phyloP scores from a whole-genome alignment of 345 rosid species.

The Eucalyptus sp. region DNA sequence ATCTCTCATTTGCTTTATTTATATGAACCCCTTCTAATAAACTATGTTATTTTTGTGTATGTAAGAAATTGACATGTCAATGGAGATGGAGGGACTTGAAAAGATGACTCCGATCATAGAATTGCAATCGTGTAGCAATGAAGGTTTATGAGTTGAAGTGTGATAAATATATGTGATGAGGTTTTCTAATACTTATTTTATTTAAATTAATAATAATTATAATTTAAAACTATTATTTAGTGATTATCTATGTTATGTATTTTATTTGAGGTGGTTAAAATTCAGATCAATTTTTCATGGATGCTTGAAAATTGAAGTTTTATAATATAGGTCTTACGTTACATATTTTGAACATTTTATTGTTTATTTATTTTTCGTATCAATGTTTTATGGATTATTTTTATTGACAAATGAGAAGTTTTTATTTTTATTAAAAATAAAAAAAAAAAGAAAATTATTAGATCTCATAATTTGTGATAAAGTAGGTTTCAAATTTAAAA shows the following conservation, averaged over 20 bases:
- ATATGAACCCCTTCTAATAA: not conserved
- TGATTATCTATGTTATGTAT: not conserved
- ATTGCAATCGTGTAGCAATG: rapidly evolving
- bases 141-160: not conserved
- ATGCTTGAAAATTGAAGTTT: not conserved
- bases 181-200: too few relatives aligned
- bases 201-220: too few relatives aligned
- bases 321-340: not conserved
- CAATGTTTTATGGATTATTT: rapidly evolving
- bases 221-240: too few relatives aligned
- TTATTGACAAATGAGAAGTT: too few relatives aligned
- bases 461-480: not conserved
- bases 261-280: too few relatives aligned
- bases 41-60: not conserved
- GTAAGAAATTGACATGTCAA: not conserved
- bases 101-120: not conserved
- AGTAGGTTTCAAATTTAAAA: too few relatives aligned
- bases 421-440: too few relatives aligned
- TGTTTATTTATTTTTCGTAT: too few relatives aligned
- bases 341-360: too few relatives aligned
- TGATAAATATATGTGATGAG: not conserved
- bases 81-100: not conserved
- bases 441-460: too few relatives aligned
- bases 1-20: not conserved
- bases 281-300: not conserved